A percentile compares a stretch with the other conserved stretches of the same genome.
Conservation (phyloP, 768 basidiomycete genomes). For the Termitomyces eurrhizus region DNA sequence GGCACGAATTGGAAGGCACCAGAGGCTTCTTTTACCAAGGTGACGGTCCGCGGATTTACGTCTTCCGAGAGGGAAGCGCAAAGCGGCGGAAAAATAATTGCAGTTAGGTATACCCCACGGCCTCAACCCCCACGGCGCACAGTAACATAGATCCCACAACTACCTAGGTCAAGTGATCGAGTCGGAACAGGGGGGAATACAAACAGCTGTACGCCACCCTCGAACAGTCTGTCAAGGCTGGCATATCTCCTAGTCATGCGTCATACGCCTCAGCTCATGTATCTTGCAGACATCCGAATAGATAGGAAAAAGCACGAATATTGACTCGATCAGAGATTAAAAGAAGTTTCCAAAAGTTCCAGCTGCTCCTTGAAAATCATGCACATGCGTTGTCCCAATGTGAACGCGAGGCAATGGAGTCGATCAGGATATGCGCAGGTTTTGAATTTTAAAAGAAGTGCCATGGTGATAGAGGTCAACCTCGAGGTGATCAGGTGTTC, state of each 20-base stretch:
- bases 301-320: not conserved
- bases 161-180: not conserved
- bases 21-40: conserved; percentile 26
- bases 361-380: conserved; percentile 5
- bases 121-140: not conserved
- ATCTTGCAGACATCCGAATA: not conserved
- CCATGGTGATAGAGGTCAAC: not conserved
- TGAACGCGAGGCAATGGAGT: conserved; percentile 19
- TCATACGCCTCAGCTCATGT: not conserved
- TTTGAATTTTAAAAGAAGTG: conserved; percentile 11
- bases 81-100: conserved; percentile 1
- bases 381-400: conserved; percentile 15
- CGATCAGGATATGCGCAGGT: conserved; percentile 10
- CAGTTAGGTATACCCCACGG: not conserved
- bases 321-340: not conserved
- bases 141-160: not conserved
- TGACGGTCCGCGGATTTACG: conserved; percentile 40
- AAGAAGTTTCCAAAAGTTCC: not conserved
- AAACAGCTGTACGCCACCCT: not conserved
- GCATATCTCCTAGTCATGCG: not conserved
- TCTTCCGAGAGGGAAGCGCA: conserved; percentile 4
- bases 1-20: conserved; percentile 27
- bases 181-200: not conserved
- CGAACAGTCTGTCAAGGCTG: not conserved
- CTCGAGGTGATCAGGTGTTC: conserved; percentile 7